These are phyloP conservation scores for Dioscorea zingiberensis DNA, from an alignment of 106 monocot species.

Conservation along the genomic window DNA sequence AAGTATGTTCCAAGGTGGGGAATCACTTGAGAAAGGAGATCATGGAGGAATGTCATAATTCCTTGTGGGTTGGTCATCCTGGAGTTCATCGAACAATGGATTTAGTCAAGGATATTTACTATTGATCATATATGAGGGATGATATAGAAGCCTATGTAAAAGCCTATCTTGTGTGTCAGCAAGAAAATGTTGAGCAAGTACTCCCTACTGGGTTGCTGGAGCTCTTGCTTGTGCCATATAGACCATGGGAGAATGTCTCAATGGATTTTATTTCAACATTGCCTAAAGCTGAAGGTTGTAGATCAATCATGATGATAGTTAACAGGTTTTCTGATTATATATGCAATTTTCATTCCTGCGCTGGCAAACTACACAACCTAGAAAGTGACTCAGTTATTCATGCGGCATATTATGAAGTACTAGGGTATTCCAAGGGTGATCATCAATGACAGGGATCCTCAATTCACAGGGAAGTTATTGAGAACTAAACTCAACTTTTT, in stretches of 20 bases:
- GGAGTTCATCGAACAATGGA: background rate
- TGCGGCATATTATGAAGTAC: background rate
- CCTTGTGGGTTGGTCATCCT: background rate
- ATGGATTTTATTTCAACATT: background rate
- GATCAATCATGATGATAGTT: background rate
- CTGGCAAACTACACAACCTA: background rate
- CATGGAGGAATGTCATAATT: background rate
- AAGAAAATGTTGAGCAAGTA: background rate
- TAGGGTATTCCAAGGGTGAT: background rate
- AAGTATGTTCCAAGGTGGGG: background rate
- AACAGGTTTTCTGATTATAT: background rate
- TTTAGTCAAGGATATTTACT: background rate
- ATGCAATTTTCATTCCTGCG: conserved; percentile 5
- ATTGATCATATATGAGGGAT: background rate
- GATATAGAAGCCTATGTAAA: background rate
- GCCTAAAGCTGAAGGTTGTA: background rate
- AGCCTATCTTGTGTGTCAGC: background rate
- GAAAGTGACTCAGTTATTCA: background rate
- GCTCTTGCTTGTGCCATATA: background rate
- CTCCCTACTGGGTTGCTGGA: background rate
- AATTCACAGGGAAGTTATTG: background rate
- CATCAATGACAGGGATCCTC: background rate
- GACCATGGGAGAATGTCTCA: background rate
- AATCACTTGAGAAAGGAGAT: background rate
- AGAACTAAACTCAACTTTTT: background rate